phyloP scores from a whole-genome alignment of 2,329 filamentous ascomycete species.

The Magnaporthiopsis poae region DNA sequence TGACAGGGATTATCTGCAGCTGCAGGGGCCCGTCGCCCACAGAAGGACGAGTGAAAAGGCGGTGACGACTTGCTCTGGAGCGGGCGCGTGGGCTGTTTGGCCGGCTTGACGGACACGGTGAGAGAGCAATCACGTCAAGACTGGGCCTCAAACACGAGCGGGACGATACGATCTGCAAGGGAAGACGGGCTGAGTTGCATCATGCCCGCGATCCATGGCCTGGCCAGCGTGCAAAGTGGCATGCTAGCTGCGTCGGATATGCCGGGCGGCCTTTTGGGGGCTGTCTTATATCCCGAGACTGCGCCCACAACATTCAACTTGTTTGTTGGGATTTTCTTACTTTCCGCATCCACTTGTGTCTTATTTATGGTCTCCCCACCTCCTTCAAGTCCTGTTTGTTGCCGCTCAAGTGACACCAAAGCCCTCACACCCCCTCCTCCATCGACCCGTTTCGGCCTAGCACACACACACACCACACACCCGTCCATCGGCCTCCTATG shows the following conservation, averaged over 20 bases:
- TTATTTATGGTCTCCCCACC: neutral
- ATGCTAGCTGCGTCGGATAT: neutral
- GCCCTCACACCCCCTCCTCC: neutral
- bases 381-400: neutral
- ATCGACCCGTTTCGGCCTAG: neutral
- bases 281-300: neutral
- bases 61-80: neutral
- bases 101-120: too few relatives aligned
- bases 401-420: neutral
- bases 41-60: neutral
- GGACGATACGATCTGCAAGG: neutral
- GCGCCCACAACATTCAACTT: neutral
- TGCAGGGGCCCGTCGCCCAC: neutral
- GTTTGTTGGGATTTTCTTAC: neutral
- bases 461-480: neutral
- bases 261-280: neutral
- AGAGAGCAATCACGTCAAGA: neutral
- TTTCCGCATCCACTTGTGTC: neutral
- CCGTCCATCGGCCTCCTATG: neutral
- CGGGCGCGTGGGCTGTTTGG: neutral
- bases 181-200: neutral
- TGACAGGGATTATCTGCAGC: slow-evolving; percentile 3
- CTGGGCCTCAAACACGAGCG: neutral
- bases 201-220: neutral
- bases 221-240: neutral